Evolutionary conservation across 768 basidiomycete genomes (phyloP).

Genomic region (Lentinula raphanica): DNA sequence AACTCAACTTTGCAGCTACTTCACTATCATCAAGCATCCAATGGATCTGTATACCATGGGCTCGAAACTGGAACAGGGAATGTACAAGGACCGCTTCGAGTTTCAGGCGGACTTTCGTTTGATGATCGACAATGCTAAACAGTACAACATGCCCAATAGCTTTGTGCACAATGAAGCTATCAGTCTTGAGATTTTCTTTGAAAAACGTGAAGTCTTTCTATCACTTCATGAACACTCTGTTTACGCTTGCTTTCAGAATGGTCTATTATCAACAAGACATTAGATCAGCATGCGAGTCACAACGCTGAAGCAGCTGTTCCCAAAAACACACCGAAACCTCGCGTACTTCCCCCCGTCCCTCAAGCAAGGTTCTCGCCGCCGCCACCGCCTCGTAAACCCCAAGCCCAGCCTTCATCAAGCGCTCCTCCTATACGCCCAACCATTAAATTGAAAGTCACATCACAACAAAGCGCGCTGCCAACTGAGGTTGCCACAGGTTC

Average conservation of each 20-base stretch:
- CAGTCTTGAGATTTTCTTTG: slow-evolving; percentile 73
- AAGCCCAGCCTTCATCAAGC: slow-evolving; percentile 23
- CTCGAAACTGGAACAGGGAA: slow-evolving; percentile 80
- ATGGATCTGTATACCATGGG: slow-evolving; percentile 93
- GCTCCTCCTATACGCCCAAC: slow-evolving; percentile 42
- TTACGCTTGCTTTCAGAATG: slow-evolving; percentile 54
- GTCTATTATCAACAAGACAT: slow-evolving; percentile 83
- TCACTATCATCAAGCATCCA: slow-evolving; percentile 83
- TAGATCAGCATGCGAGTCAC: slow-evolving; percentile 40
- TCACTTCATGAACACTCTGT: background rate
- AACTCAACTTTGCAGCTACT: slow-evolving; percentile 54
- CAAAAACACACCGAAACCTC: slow-evolving; percentile 14
- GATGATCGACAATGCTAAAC: slow-evolving; percentile 83
- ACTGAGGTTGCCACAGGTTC: background rate
- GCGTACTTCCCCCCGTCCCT: slow-evolving; percentile 33
- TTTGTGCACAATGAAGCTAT: slow-evolving; percentile 74
- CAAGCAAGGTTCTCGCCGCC: slow-evolving; percentile 25
- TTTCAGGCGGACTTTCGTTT: slow-evolving; percentile 86
- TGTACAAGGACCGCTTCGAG: slow-evolving; percentile 77
- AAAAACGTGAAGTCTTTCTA: slow-evolving; percentile 60
- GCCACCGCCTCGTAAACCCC: slow-evolving; percentile 17
- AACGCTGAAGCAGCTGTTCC: slow-evolving; percentile 10
- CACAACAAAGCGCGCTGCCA: background rate
- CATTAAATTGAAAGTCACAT: slow-evolving; percentile 68
- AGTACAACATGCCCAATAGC: slow-evolving; percentile 72